These are phyloP conservation scores for Gastrodia elata DNA, from an alignment of 106 monocot species.

Conservation along the genomic window DNA sequence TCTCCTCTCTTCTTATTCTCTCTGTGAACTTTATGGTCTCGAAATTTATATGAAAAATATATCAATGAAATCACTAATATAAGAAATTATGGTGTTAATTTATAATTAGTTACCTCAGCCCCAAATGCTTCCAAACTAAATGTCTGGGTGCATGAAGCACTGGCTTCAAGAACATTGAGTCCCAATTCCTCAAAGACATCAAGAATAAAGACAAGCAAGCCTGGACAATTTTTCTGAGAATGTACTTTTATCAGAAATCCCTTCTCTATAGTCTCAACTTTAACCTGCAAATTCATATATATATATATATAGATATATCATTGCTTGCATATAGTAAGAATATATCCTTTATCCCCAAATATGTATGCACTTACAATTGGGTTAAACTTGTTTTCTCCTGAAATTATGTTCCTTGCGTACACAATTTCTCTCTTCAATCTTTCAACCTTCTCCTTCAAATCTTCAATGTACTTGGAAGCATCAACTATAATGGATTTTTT, in stretches of 20 bases:
- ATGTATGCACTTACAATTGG: slow-evolving; percentile 21
- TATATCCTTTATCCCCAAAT: no score
- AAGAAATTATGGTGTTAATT: no score
- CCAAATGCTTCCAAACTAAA: slow-evolving; percentile 93
- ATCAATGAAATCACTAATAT: no score
- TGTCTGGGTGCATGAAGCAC: slow-evolving; percentile 74
- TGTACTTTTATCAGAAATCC: slow-evolving; percentile 77
- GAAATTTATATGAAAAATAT: no score
- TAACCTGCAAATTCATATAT: slow-evolving; percentile 45
- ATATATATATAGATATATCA: background rate
- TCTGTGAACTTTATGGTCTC: no score
- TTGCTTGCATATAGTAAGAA: background rate
- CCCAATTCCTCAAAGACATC: slow-evolving; percentile 85
- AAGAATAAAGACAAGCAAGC: slow-evolving; percentile 72
- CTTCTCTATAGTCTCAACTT: slow-evolving; percentile 64
- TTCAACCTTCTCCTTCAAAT: slow-evolving; percentile 77
- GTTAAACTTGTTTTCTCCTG: slow-evolving; percentile 13
- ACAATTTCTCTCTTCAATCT: slow-evolving; percentile 63
- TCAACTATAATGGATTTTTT: slow-evolving; percentile 71
- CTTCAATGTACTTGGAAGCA: slow-evolving; percentile 81
- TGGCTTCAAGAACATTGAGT: slow-evolving; percentile 73
- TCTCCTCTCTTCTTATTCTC: no score
- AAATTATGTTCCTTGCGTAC: slow-evolving; percentile 12
- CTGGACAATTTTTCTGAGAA: slow-evolving; percentile 50
- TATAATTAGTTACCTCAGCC: slow-evolving; percentile 75